Percentiles rank a stretch among this genome's conserved stretches.
These are phyloP conservation scores for Diaporthe destruens DNA, from an alignment of 2,329 filamentous ascomycete genomes.

Conservation along the genomic window DNA sequence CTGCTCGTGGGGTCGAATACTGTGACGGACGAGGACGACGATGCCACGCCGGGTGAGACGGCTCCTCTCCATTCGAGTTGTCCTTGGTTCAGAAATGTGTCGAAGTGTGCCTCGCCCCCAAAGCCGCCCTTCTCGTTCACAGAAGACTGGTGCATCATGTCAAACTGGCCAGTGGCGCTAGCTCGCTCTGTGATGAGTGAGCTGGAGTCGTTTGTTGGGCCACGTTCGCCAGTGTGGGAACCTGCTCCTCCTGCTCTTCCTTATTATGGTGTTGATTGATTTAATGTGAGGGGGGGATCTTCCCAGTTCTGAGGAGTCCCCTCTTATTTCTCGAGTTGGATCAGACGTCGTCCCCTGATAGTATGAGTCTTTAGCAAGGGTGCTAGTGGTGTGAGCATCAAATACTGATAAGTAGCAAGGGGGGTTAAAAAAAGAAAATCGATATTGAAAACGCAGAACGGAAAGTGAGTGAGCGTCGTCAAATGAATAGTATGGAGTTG, in stretches of 20 bases:
- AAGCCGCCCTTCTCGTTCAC: conserved; percentile 36
- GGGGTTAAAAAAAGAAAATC: background rate
- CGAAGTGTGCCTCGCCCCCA: conserved; percentile 23
- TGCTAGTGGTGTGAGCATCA: background rate
- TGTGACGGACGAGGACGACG: conserved; percentile 40
- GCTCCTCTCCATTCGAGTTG: background rate
- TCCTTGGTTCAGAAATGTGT: conserved; percentile 38
- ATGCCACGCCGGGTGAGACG: conserved; percentile 20
- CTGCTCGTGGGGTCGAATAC: conserved; percentile 38
- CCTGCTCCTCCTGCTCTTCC: conserved; percentile 37
- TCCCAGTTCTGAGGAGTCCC: background rate
- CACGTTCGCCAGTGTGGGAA: conserved; percentile 33
- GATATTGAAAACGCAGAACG: background rate
- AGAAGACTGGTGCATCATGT: conserved; percentile 34
- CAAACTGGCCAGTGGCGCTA: conserved; percentile 37
- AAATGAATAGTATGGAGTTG: conserved; percentile 33
- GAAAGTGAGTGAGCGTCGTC: conserved; percentile 29
- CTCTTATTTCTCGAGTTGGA: conserved; percentile 2
- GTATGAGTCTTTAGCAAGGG: background rate
- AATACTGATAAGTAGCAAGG: background rate
- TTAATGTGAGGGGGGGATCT: background rate
- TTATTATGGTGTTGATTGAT: conserved; percentile 8
- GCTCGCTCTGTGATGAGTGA: conserved; percentile 32
- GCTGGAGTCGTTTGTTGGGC: conserved; percentile 33
- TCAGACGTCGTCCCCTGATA: conserved; percentile 23